Evolutionary conservation across 108 stramenopile genomes (phyloP).

Genomic region (Discostella stelligeroides): DNA sequence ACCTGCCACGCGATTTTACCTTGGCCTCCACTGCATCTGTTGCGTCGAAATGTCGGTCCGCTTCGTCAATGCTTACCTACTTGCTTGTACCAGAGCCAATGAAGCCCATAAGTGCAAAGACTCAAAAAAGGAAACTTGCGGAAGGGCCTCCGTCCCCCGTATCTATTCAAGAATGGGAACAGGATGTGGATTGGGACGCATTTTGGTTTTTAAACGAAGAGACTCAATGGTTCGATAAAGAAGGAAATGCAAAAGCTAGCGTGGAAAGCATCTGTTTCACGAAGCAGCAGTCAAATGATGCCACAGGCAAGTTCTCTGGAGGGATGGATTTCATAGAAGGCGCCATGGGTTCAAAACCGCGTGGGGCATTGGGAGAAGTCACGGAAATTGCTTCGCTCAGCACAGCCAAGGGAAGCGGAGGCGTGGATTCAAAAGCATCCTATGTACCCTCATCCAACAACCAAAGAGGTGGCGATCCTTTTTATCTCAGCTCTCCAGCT

Average conservation of each 20-base stretch:
- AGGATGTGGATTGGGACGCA: conserved; percentile 38
- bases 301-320: neutral
- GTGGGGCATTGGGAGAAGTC: conserved; percentile 13
- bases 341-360: neutral
- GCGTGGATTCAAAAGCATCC: conserved; percentile 17
- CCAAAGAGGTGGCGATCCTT: conserved; percentile 60
- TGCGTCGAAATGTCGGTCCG: conserved; percentile 41
- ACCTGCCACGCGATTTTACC: conserved; percentile 43
- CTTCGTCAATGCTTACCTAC: conserved; percentile 58
- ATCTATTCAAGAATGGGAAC: conserved; percentile 40
- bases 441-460: conserved; percentile 21
- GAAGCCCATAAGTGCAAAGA: conserved; percentile 87
- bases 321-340: neutral
- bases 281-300: conserved; percentile 20
- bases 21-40: conserved; percentile 16
- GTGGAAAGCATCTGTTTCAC: conserved; percentile 47
- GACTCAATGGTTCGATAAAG: conserved; percentile 39
- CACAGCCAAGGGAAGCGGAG: conserved; percentile 5
- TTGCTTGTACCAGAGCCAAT: conserved; percentile 84
- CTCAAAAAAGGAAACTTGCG: conserved; percentile 74
- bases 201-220: conserved; percentile 47
- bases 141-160: conserved; percentile 55
- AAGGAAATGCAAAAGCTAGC: conserved; percentile 32
- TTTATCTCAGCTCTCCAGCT: conserved; percentile 64
- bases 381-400: conserved; percentile 11